Evolutionary conservation across 2,329 filamentous ascomycete genomes (phyloP), one percentile per base, ranked within the genome.

Genomic region (Proliferodiscus dingleyae): DNA sequence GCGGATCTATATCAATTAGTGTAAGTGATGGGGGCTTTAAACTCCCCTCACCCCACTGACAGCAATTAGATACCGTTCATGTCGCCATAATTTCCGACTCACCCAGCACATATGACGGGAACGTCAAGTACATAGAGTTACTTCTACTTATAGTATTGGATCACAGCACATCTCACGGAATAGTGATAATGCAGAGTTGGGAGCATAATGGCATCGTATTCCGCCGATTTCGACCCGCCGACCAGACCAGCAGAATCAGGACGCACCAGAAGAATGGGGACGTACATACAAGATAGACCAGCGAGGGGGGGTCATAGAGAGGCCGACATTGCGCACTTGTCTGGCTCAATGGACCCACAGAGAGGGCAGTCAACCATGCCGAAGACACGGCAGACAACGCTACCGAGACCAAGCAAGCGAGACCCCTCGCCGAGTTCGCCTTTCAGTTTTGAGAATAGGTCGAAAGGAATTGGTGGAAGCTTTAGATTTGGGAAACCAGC

Each of bases 141-240:
- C 28, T 21, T 21, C 37, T 54, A 19, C 50, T 61, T 46, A 59
- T 54, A 56, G 41, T 53, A 49, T 57, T 55, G 53, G 47, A 50
- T 50, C 40, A 52, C 43, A 56, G 41, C 42, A 51, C 46, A 46
- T 33, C 32, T 43, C 34, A 36, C 32, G 16, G 33, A 26, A 41
- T 45, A 46, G 50, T 48, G 46, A 59, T 59, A 55, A 42, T 40
- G 37, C 50, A 37, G 43, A 51, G 54, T 46, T 41, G 48, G 46
- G 57, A 58, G 47, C 49, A 68, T 47, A 51, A 73, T 73, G 71
- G 68, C 69, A 62, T 68, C 69, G 57, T 61, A 65, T 45, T 66
- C 64, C 58, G 61, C 61, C 50, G 65, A 65, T 45, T 67, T 65
- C 54, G 67, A 70, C 46, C 62, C 70, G 40, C 68, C 67, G 10